Base-by-base conservation (phyloP, 2,329 filamentous ascomycete species). In the Cladosporium sp. region DNA sequence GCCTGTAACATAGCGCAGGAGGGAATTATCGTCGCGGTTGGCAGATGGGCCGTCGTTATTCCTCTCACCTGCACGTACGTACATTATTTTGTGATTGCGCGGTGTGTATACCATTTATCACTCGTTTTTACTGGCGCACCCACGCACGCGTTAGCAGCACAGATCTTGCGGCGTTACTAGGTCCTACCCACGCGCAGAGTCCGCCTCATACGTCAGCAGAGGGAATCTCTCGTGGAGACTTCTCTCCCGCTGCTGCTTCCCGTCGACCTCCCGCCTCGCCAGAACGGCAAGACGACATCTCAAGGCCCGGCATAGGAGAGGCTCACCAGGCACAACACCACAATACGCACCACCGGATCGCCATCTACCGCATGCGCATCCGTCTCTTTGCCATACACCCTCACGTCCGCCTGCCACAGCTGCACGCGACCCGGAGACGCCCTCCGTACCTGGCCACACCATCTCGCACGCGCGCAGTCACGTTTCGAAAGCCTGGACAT, bases 401-500 rank as follows among this genome's bases (percentile, higher is more conserved):
- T 12, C 28, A 1, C 11, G 10, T 7, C 1, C 7, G 30, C 52
- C 28, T 28, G 5, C 18, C 28, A 55, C 14, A 12, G 18, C 32
- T 21, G 52, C 18, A 55, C n/a, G 15, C 57, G 36, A 57, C 57
- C 36, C 36, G 26, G 57, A 30, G 26, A 21, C 36, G 18, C 10
- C 32, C 32, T 59, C 55, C 28, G 36, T n/a, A 5, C 34, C 28
- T 34, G 6, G 28, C 28, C 28, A 30, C 52, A 18, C 26, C 38
- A 41, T 24, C 44, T 51, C 28, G 18, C 26, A 55, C 52, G 28
- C 52, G 52, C 52, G 15, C 52, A 55, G 52, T 55, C 52, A 55
- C 52, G 52, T 55, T 38, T 54, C 60, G 47, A 18, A 32, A 62
- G 44, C 41, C 59, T 63, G 36, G 34, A 55, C 28, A 64, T 57